Evolutionary conservation across 176 grass and related monocot genomes (phyloP).

Genomic region (Urochloa ruziziensis): DNA sequence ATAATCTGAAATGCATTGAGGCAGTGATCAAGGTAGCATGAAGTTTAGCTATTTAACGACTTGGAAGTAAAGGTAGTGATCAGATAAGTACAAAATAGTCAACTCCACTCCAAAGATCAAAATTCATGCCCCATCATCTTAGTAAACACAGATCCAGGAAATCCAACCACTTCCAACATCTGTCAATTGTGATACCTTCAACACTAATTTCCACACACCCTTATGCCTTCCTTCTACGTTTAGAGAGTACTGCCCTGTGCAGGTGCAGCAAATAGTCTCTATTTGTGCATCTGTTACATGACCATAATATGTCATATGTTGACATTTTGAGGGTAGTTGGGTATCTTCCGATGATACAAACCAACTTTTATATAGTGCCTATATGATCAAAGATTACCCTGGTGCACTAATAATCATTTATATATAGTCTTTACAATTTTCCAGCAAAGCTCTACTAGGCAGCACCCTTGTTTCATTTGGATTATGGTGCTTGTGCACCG

Average conservation of each 20-base stretch:
- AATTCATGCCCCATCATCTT: neutral
- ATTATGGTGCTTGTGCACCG: no score
- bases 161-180: no score
- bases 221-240: neutral
- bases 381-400: no score
- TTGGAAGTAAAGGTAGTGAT: neutral
- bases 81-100: neutral
- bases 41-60: neutral
- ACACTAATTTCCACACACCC: neutral
- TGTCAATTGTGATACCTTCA: neutral
- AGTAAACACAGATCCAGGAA: neutral
- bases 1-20: slow-evolving; percentile 67
- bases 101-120: neutral
- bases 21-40: neutral
- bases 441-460: no score
- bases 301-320: neutral
- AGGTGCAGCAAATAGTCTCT: no score
- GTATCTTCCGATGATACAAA: no score
- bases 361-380: no score
- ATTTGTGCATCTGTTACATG: neutral
- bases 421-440: no score
- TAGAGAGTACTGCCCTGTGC: neutral
- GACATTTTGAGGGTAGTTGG: no score
- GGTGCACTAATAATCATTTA: no score
- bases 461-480: no score